Percentiles rank a stretch among this genome's conserved stretches.
Evolutionary conservation across 441 rosid genomes (phyloP).

Genomic region (Theobroma grandiflorum): DNA sequence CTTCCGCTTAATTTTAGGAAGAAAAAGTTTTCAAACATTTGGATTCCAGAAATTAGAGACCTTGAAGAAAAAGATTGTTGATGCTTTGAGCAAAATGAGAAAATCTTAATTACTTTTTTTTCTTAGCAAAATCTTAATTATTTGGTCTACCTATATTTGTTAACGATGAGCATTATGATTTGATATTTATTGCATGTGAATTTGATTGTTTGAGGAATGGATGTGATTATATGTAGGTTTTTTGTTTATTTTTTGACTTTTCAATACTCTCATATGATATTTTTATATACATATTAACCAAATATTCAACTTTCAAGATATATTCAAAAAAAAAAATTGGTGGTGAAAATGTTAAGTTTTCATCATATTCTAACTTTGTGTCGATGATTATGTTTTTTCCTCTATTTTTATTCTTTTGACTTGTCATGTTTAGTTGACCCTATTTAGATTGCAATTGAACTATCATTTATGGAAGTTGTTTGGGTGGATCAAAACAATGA

Average conservation of each 20-base stretch:
- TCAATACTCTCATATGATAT: neutral
- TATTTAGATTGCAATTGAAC: constrained; percentile 76
- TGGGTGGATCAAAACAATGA: constrained; percentile 87
- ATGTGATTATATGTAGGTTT: constrained; percentile 11
- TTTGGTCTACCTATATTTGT: no score
- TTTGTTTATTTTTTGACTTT: neutral
- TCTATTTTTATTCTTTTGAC: constrained; percentile 17
- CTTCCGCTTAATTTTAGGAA: neutral
- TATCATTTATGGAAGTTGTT: constrained; percentile 99
- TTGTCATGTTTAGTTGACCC: neutral
- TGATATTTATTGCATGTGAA: neutral
- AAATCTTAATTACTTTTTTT: no score
- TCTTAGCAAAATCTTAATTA: no score
- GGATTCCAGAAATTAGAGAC: neutral
- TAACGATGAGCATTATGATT: neutral
- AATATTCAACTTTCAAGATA: constrained; percentile 35
- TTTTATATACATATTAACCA: constrained; percentile 13
- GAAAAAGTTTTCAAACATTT: neutral
- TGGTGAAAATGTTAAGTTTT: constrained; percentile 91
- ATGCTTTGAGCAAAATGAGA: no score
- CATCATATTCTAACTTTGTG: constrained; percentile 20
- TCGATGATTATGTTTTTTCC: constrained; percentile 14
- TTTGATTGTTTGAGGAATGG: neutral
- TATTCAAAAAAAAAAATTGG: constrained; percentile 70
- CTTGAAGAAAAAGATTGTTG: no score